These are phyloP conservation scores for Desmodesmus armatus DNA, from an alignment of 139 green algal species.

Conservation along the genomic window DNA sequence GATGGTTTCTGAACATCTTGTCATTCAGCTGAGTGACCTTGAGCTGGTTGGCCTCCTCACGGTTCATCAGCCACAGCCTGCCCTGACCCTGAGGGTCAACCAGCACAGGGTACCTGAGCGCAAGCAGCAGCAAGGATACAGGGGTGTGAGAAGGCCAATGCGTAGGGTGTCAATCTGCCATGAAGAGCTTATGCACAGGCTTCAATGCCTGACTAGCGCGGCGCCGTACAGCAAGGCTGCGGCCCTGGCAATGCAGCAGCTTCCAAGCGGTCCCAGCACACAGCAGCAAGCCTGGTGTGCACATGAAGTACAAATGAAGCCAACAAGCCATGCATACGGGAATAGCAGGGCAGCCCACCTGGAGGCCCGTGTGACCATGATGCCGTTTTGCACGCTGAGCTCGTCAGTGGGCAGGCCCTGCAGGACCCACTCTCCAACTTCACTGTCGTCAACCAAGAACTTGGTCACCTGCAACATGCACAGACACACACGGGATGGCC, in stretches of 20 bases:
- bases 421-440: conserved; percentile 92
- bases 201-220: neutral
- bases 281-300: no score
- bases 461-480: conserved; percentile 75
- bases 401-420: conserved; percentile 95
- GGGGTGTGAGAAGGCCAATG: no score
- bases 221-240: neutral
- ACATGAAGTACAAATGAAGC: no score
- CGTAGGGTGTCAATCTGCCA: neutral
- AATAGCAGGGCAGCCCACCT: conserved; percentile 8
- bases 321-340: no score
- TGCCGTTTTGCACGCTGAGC: conserved; percentile 95
- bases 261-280: no score
- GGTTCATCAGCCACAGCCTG: conserved; percentile 88
- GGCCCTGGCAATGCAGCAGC: neutral
- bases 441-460: conserved; percentile 93
- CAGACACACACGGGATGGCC: conserved; percentile 62
- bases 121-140: neutral
- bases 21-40: conserved; percentile 87
- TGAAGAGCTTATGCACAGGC: neutral
- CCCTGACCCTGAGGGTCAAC: conserved; percentile 94
- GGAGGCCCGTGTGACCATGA: conserved; percentile 90
- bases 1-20: conserved; percentile 87
- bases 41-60: conserved; percentile 87
- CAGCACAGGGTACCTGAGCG: conserved; percentile 87